Base-by-base conservation (phyloP, 148 eudicot genomes). In the Salicornia ramosissima region DNA sequence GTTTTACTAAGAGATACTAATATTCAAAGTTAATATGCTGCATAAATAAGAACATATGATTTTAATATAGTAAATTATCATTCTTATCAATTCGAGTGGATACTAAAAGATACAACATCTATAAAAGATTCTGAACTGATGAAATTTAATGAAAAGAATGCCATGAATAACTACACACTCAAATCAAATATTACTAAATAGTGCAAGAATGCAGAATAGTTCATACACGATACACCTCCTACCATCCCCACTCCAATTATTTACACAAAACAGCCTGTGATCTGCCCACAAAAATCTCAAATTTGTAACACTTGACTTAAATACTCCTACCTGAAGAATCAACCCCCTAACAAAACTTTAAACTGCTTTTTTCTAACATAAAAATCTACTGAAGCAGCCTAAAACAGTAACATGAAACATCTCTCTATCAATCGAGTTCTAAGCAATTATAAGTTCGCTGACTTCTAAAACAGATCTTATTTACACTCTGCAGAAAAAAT, bases 271-370 rank as follows among this genome's bases (percentile, higher is more conserved):
- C 71, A 60, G 1, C 50, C 49, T 33, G n/a, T n/a, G 5, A 16
- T 30, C 59, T n/a, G 12, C 59, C 77, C 42, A 42, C 53, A 25
- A 69, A 52, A 34, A 26, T 19, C 47, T 45, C 11, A 43, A 47
- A 49, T 28, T n/a, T 50, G 40, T 1, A 18, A 72, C 40, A 22
- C n/a, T n/a, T n/a, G n/a, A n/a, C n/a, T 52, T 54, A 64, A 72
- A 73, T 73, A 56, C 24, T 29, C 18, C 46, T 55, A 40, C 46
- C 21, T 14, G 21, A 11, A 15, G 33, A 39, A 18, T 18, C 46
- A 36, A 36, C 40, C 49, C 61, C 43, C 80, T 78, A 73, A 68
- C 83, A 82, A 82, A 82, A 85, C 78, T 85, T 74, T 39, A n/a
- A 77, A 77, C 84, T 73, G 82, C 73, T 78, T 75, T 71, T 70